Evolutionary conservation across 768 basidiomycete genomes (phyloP).

Genomic region (Mycena capillaripes): DNA sequence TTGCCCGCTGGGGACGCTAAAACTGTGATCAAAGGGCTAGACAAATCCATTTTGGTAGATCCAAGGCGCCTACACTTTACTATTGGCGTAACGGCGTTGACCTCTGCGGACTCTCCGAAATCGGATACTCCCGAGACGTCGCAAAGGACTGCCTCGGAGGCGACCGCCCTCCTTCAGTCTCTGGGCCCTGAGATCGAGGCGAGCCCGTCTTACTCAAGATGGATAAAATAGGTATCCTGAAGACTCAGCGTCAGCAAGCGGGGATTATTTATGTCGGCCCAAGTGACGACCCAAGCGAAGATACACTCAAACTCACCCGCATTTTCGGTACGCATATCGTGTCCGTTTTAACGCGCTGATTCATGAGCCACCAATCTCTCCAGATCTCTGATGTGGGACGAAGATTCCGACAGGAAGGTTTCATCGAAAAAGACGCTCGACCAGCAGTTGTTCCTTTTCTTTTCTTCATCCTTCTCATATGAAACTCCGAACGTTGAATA

Average conservation of each 20-base stretch:
- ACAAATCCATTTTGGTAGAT: constrained; percentile 70
- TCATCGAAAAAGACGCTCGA: constrained; percentile 43
- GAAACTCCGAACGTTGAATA: constrained; percentile 4
- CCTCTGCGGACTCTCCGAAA: constrained; percentile 3
- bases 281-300: constrained; percentile 44
- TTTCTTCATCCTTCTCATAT: not conserved
- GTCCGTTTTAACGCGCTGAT: too few species aligned
- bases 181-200: constrained; percentile 58
- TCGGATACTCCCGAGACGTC: constrained; percentile 1
- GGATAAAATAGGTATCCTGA: constrained; percentile 63
- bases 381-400: constrained; percentile 31
- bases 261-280: constrained; percentile 74
- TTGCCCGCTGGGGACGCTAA: constrained; percentile 55
- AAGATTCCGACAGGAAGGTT: constrained; percentile 33
- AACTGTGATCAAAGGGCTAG: constrained; percentile 63
- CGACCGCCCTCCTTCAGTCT: constrained; percentile 58
- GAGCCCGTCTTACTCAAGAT: constrained; percentile 47
- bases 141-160: constrained; percentile 51
- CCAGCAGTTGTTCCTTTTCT: constrained; percentile 61
- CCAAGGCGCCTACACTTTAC: constrained; percentile 77
- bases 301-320: constrained; percentile 29
- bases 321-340: constrained; percentile 15
- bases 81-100: constrained; percentile 79
- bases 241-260: constrained; percentile 53
- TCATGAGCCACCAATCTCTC: too few species aligned